phyloP scores from a whole-genome alignment of 805 yeast genomes.

The Cyberlindnera maritima region DNA sequence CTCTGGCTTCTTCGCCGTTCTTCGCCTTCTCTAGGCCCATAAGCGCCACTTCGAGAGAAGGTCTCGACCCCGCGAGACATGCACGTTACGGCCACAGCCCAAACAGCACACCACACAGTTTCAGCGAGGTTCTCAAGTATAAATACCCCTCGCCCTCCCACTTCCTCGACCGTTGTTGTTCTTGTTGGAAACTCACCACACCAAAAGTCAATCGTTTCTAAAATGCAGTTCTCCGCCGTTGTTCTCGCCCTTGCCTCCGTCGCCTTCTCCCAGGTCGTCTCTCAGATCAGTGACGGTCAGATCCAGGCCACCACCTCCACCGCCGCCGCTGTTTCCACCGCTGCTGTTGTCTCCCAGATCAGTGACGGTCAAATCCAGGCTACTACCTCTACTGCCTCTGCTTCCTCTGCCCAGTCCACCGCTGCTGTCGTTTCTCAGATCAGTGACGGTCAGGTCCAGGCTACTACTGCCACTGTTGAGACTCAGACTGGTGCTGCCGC shows the following conservation, averaged over 20 bases:
- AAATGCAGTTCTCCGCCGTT: constrained; percentile 22
- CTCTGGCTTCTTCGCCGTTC: too few species aligned
- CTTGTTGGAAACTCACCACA: not conserved
- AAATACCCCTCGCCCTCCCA: not conserved
- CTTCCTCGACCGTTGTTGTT: too few species aligned
- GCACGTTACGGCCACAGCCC: constrained; percentile 5
- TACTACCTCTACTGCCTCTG: constrained; percentile 29
- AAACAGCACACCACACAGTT: not conserved
- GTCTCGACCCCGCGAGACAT: constrained; percentile 5
- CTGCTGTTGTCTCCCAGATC: constrained; percentile 28
- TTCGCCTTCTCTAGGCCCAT: too few species aligned
- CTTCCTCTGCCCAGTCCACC: constrained; percentile 35
- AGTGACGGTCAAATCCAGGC: constrained; percentile 33
- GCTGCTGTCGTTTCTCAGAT: constrained; percentile 48
- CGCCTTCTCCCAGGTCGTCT: constrained; percentile 29
- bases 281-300: constrained; percentile 48
- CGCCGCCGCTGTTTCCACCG: constrained; percentile 21
- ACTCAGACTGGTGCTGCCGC: constrained; percentile 23
- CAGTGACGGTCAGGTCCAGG: constrained; percentile 44
- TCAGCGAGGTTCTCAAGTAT: not conserved
- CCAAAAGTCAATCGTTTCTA: constrained; percentile 7
- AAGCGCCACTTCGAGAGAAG: not conserved
- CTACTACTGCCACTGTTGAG: constrained; percentile 31
- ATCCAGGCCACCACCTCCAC: constrained; percentile 18
- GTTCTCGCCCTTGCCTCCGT: constrained; percentile 18